Conservation (phyloP, 768 basidiomycete species). For the Tremella fuciformis region DNA sequence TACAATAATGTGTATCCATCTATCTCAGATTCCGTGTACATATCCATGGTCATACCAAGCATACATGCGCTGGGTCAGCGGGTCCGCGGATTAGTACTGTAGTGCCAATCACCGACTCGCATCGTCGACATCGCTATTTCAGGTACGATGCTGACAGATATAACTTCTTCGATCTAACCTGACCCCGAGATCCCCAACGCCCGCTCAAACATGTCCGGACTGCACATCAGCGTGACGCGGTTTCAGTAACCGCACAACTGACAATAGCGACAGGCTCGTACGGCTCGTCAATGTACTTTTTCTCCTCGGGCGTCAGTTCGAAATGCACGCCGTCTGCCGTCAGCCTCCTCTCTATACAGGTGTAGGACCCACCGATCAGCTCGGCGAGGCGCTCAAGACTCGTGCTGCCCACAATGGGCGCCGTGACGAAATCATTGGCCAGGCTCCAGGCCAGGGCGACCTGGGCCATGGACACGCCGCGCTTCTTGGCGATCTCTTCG, state of each 20-base stretch:
- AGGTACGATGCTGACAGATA: no score
- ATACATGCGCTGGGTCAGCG: no score
- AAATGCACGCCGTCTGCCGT: constrained; percentile 55
- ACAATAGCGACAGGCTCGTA: constrained; percentile 57
- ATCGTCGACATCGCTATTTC: no score
- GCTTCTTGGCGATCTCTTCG: constrained; percentile 55
- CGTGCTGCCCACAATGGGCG: constrained; percentile 57
- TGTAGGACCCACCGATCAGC: constrained; percentile 23
- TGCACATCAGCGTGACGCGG: no score
- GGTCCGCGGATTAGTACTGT: no score
- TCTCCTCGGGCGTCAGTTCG: constrained; percentile 59
- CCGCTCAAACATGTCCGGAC: no score
- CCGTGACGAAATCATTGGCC: constrained; percentile 53
- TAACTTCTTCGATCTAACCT: no score
- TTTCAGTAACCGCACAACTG: constrained; percentile 41
- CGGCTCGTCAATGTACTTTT: constrained; percentile 59
- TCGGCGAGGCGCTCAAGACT: constrained; percentile 55
- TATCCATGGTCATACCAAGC: no score
- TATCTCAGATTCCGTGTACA: no score
- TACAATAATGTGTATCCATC: no score
- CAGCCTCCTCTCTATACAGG: background rate
- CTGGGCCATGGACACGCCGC: constrained; percentile 55
- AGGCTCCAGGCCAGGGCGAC: constrained; percentile 56
- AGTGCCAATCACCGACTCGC: no score
- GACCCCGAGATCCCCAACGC: no score